phyloP scores from a whole-genome alignment of 805 yeast species.

The Schwanniomyces sp. region DNA sequence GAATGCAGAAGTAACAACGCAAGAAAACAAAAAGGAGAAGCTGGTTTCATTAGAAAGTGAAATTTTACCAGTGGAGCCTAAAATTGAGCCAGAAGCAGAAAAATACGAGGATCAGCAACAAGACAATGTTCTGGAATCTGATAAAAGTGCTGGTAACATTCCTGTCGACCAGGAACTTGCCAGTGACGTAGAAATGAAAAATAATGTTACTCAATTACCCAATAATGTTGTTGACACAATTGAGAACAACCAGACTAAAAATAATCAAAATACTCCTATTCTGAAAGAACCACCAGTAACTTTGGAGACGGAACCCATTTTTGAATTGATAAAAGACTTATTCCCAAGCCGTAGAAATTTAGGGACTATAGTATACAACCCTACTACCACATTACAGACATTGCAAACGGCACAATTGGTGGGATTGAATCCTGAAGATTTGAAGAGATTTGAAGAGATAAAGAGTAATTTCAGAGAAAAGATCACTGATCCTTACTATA shows the following conservation, averaged over 20 bases:
- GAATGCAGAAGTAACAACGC: neutral
- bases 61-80: neutral
- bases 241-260: neutral
- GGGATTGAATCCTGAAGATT: constrained; percentile 33
- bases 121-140: neutral
- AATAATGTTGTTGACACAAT: neutral
- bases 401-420: constrained; percentile 29
- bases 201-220: neutral
- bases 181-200: neutral
- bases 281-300: neutral
- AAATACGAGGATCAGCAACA: constrained; percentile 6
- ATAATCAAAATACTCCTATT: neutral
- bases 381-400: constrained; percentile 50
- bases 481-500: constrained; percentile 20
- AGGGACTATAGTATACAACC: constrained; percentile 59
- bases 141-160: neutral
- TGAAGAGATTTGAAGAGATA: constrained; percentile 25
- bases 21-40: neutral
- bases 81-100: neutral
- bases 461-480: constrained; percentile 24
- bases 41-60: neutral
- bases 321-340: constrained; percentile 19
- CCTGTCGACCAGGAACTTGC: neutral
- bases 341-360: constrained; percentile 39
- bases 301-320: neutral